Percentiles rank a stretch among this genome's conserved stretches.
Evolutionary conservation across 208 protist genomes (phyloP).

Genomic region (Trichomonas tenax): DNA sequence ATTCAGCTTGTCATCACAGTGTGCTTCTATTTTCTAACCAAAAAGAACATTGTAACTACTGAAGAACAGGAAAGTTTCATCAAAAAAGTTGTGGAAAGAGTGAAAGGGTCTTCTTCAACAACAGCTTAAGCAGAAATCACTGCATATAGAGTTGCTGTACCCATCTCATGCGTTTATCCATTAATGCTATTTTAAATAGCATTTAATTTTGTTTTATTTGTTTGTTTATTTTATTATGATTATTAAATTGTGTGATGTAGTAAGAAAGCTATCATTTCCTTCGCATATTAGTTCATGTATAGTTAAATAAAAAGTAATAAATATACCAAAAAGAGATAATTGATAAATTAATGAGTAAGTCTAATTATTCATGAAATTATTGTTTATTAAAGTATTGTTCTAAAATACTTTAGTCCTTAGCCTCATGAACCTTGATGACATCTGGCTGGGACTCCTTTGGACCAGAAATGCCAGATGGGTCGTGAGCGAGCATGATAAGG

Average conservation of each 20-base stretch:
- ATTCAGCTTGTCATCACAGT: not conserved
- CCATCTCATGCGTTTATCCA: no score
- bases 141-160: no score
- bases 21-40: not conserved
- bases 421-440: constrained; percentile 55
- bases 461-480: constrained; percentile 54
- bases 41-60: not conserved
- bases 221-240: no score
- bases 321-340: no score
- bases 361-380: not conserved
- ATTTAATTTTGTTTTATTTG: no score
- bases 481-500: constrained; percentile 92
- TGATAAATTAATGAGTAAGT: not conserved
- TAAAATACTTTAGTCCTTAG: constrained; percentile 51
- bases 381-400: not conserved
- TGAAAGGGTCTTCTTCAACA: no score
- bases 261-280: no score
- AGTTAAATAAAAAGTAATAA: no score
- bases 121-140: no score
- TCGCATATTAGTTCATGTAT: no score
- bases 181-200: no score
- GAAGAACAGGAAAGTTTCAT: not conserved
- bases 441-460: constrained; percentile 50
- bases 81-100: not conserved
- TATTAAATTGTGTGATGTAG: no score